Evolutionary conservation across 495 filamentous ascomycete genomes (phyloP).

Genomic region (Evansstolkia leycettana): DNA sequence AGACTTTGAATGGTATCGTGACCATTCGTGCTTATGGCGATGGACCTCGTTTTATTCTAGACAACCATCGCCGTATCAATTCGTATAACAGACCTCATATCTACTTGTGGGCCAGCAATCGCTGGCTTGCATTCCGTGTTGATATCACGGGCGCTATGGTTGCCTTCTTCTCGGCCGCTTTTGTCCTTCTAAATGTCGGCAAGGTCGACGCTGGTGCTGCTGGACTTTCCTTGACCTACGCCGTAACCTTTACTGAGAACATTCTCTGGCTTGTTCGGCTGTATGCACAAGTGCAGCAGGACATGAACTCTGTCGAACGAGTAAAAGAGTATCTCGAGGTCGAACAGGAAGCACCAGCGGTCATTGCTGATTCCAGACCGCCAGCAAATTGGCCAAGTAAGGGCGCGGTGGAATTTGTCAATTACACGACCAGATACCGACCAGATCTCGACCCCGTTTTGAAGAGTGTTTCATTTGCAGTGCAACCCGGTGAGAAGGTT

Average conservation of each 20-base stretch:
- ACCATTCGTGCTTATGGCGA: constrained; percentile 97
- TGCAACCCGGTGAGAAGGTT: constrained; percentile 80
- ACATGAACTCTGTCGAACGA: constrained; percentile 99
- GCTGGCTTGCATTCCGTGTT: constrained; percentile 91
- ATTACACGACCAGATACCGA: constrained; percentile 83
- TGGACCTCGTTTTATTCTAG: constrained; percentile 82
- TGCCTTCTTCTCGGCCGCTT: constrained; percentile 86
- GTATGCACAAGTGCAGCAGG: constrained; percentile 95
- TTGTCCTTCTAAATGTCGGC: constrained; percentile 75
- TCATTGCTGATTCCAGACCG: constrained; percentile 71
- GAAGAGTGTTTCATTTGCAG: constrained; percentile 71
- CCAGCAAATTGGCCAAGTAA: constrained; percentile 70
- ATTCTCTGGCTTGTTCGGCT: constrained; percentile 92
- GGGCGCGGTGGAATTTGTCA: constrained; percentile 75
- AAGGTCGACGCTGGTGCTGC: constrained; percentile 87
- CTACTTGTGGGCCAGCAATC: constrained; percentile 92
- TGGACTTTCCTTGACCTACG: constrained; percentile 94
- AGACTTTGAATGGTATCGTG: constrained; percentile 90
- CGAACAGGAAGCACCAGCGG: constrained; percentile 76
- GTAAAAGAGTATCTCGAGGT: constrained; percentile 95
- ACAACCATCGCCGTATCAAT: constrained; percentile 85
- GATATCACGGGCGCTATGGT: constrained; percentile 87
- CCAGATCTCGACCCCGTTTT: constrained; percentile 78
- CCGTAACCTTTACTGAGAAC: constrained; percentile 94
- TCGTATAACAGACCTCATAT: constrained; percentile 88